Evolutionary conservation across 495 filamentous ascomycete species (phyloP).

Genomic region (Neurospora sp.): DNA sequence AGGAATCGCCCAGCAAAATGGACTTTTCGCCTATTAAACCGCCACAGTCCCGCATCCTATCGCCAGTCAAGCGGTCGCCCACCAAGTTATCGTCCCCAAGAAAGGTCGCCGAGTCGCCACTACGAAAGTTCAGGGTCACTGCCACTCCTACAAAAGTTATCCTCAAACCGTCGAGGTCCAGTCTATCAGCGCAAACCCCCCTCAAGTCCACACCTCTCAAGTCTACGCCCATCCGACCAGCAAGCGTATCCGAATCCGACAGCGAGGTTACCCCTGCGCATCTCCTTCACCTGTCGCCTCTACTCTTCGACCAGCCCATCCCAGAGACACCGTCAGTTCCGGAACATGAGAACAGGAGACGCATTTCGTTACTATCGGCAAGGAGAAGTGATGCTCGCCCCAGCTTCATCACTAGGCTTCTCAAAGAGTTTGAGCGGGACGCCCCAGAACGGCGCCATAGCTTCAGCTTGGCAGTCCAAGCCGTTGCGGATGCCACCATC

Average conservation of each 20-base stretch:
- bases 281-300: slow-evolving; percentile 8
- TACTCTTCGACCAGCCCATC: slow-evolving; percentile 23
- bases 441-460: slow-evolving; percentile 22
- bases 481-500: background rate
- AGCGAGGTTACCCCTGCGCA: background rate
- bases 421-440: slow-evolving; percentile 7
- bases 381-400: slow-evolving; percentile 18
- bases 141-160: slow-evolving; percentile 20
- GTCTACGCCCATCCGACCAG: background rate
- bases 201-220: slow-evolving; percentile 10
- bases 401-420: slow-evolving; percentile 9
- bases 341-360: slow-evolving; percentile 18
- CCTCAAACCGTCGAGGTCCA: slow-evolving; percentile 15
- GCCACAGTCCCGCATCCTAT: background rate
- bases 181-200: slow-evolving; percentile 9
- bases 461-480: slow-evolving; percentile 6
- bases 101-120: slow-evolving; percentile 20
- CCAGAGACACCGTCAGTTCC: slow-evolving; percentile 9
- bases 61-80: slow-evolving; percentile 14
- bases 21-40: slow-evolving; percentile 11
- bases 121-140: slow-evolving; percentile 14
- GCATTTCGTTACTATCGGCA: slow-evolving; percentile 17
- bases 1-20: slow-evolving; percentile 16
- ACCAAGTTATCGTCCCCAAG: slow-evolving; percentile 6
- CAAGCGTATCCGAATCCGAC: background rate